Percentiles rank a stretch among this genome's conserved stretches.
Conservation (phyloP, 495 filamentous ascomycete genomes). For the Elasticomyces elasticus region DNA sequence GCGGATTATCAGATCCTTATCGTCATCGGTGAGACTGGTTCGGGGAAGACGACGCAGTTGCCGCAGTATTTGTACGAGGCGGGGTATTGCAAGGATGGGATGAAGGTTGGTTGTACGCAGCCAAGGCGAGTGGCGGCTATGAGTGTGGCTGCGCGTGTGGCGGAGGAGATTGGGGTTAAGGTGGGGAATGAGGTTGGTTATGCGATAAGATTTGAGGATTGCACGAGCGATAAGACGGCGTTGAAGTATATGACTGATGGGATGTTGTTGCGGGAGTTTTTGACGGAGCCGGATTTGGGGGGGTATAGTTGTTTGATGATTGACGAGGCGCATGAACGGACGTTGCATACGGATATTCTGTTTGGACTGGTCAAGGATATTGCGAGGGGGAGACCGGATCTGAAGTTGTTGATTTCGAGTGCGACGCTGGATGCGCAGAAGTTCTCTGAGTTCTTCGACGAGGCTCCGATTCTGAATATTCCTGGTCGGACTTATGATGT, state of each 20-base stretch:
- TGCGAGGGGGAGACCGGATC: conserved; percentile 69
- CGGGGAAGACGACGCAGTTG: conserved; percentile 36
- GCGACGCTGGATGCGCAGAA: conserved; percentile 94
- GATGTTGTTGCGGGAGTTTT: conserved; percentile 85
- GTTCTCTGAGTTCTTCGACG: conserved; percentile 86
- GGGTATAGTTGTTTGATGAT: conserved; percentile 91
- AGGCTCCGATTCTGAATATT: conserved; percentile 92
- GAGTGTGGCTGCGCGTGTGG: conserved; percentile 88
- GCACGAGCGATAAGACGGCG: conserved; percentile 83
- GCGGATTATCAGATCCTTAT: conserved; percentile 32
- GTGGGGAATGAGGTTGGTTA: conserved; percentile 92
- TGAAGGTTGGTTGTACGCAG: conserved; percentile 69
- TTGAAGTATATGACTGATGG: conserved; percentile 98
- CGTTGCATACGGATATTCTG: conserved; percentile 82
- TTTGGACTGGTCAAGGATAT: conserved; percentile 89
- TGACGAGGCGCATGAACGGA: conserved; percentile 94
- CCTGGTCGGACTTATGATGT: conserved; percentile 86
- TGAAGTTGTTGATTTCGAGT: conserved; percentile 87
- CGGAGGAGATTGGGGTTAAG: conserved; percentile 87
- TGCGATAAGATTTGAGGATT: conserved; percentile 90
- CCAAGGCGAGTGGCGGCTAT: conserved; percentile 95
- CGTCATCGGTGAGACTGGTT: conserved; percentile 33
- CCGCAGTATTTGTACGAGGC: conserved; percentile 34
- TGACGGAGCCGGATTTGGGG: conserved; percentile 77
- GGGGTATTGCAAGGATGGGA: conserved; percentile 38